Evolutionary conservation across 2,329 filamentous ascomycete genomes (phyloP), one percentile per base, ranked within the genome.

Genomic region (Fusarium continuum): DNA sequence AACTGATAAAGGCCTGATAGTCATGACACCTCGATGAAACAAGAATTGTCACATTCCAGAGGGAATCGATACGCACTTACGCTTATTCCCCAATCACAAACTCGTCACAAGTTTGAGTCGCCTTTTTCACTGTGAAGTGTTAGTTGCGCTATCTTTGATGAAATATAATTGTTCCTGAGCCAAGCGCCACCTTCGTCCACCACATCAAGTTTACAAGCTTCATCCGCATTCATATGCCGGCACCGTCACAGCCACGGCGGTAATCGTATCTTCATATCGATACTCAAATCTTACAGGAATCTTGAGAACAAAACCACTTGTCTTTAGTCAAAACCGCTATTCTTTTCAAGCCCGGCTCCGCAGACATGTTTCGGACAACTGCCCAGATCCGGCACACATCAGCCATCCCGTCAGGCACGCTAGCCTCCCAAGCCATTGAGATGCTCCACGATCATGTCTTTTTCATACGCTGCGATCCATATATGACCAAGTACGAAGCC

Each of bases 381-480:
- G 75, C 76, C 25, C 75, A 73, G 26, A 51, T 85, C 16, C 66
- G 71, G 46, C 81, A 85, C 72, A 68, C 69, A 31, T 79, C 80
- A 25, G 65, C 75, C 47, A 72, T 85, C 51, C 82, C 83, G 0
- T 57, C 70, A 3, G 76, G 72, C 25, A 70, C 72, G 31, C 68
- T 77, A 29, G 69, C 61, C 13, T 65, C 75, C 19, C 73, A 75
- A 38, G 78, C 73, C n/a, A 67, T 85, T 26, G 71, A 76, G 23
- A 75, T 79, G 48, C 79, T 86, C 25, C 83, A 84, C 22, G 78
- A 83, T 65, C 81, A 84, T 65, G 76, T 75, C 28, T 81, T 82
- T 73, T 82, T 85, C 72, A 76, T 87, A 39, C 62, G 74, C 35
- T 83, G 81, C 73, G 79, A 85, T 62, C 83, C 84, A 41, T 82